Conservation (phyloP, 768 basidiomycete species). For the Pholiota conissans region DNA sequence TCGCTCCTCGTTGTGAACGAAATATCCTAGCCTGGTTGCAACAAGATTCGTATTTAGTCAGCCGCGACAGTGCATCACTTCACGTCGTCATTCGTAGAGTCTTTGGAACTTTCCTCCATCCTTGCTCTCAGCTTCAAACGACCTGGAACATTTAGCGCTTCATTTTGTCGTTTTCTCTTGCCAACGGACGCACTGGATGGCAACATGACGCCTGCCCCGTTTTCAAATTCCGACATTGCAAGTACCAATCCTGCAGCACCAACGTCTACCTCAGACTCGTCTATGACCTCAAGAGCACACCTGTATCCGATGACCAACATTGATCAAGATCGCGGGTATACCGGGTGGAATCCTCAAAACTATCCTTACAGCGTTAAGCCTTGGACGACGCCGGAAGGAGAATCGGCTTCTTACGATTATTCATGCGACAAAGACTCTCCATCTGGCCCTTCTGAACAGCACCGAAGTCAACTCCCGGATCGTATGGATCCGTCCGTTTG, state of each 20-base stretch:
- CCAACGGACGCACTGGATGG: neutral
- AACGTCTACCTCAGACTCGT: neutral
- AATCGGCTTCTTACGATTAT: neutral
- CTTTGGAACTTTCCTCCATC: neutral
- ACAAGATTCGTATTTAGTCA: neutral
- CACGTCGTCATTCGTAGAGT: neutral
- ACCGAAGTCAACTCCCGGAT: neutral
- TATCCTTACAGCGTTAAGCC: slow-evolving; percentile 1
- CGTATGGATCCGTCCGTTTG: neutral
- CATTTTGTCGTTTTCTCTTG: neutral
- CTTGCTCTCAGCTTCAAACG: neutral
- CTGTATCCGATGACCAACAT: slow-evolving; percentile 10
- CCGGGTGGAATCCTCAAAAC: slow-evolving; percentile 1
- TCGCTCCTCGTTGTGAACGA: neutral
- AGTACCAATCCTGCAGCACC: slow-evolving; percentile 4
- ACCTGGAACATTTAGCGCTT: neutral
- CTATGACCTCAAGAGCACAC: slow-evolving; percentile 4
- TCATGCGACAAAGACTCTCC: neutral
- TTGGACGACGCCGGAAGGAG: slow-evolving; percentile 7
- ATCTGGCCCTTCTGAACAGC: neutral
- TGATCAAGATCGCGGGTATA: slow-evolving; percentile 3
- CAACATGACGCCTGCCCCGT: slow-evolving; percentile 10
- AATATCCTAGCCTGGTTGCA: neutral
- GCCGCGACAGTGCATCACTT: neutral
- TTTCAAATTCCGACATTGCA: slow-evolving; percentile 4